These are phyloP conservation scores for Candida xiaguanensis DNA, from an alignment of 805 yeast species.

Conservation along the genomic window DNA sequence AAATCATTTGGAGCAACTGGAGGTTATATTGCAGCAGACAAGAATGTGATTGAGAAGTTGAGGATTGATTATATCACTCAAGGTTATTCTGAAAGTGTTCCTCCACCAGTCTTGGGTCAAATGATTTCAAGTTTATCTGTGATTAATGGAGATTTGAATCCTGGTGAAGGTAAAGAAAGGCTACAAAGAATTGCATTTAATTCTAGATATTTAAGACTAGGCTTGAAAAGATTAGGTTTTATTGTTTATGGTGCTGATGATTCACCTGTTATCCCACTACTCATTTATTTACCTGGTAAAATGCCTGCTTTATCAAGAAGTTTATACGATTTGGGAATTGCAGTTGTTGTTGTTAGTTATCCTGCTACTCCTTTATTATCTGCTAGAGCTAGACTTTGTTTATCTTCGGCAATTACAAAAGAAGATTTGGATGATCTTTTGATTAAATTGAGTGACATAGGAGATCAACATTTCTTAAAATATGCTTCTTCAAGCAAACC, in stretches of 20 bases:
- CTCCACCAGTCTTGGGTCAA: constrained; percentile 92
- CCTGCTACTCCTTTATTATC: constrained; percentile 94
- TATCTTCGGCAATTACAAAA: constrained; percentile 87
- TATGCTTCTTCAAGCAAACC: constrained; percentile 78
- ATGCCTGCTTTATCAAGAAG: constrained; percentile 90
- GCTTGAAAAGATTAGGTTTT: constrained; percentile 87
- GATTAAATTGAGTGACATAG: constrained; percentile 68
- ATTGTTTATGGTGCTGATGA: constrained; percentile 94
- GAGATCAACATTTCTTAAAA: constrained; percentile 72
- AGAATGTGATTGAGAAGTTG: constrained; percentile 66
- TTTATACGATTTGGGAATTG: constrained; percentile 75
- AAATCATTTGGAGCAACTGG: constrained; percentile 99
- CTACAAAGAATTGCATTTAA: constrained; percentile 92
- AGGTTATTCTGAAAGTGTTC: constrained; percentile 75
- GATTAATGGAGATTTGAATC: constrained; percentile 76
- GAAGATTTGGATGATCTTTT: constrained; percentile 85
- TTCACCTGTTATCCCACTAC: constrained; percentile 90
- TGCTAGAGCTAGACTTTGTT: constrained; percentile 89
- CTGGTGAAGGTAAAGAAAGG: constrained; percentile 92
- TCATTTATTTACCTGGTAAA: constrained; percentile 85
- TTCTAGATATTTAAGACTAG: constrained; percentile 87
- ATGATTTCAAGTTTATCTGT: constrained; percentile 75
- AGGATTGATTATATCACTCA: constrained; percentile 70
- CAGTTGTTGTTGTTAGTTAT: constrained; percentile 94
- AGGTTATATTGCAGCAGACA: constrained; percentile 86